Evolutionary conservation across 371 early-diverging fungal species (phyloP).

Genomic region (Gilbertella persicaria): DNA sequence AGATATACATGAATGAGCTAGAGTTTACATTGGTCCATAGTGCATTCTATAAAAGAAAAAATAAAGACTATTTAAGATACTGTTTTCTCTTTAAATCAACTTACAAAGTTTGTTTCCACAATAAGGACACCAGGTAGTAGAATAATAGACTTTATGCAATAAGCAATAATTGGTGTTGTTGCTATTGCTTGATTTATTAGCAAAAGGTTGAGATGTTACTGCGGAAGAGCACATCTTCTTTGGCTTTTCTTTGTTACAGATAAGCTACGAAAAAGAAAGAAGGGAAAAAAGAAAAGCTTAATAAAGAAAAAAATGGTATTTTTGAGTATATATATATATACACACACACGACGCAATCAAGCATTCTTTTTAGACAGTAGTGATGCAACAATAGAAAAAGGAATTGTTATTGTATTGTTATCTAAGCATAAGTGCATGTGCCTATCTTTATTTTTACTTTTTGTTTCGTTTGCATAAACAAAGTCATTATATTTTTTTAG

Average conservation of each 20-base stretch:
- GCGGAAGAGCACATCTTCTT: background rate
- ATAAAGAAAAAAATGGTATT: background rate
- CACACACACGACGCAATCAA: background rate
- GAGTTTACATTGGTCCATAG: too few species aligned
- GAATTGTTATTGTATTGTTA: too few species aligned
- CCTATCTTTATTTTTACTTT: too few species aligned
- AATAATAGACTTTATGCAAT: constrained; percentile 20
- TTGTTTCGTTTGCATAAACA: too few species aligned
- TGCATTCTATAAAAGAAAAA: too few species aligned
- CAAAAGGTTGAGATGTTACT: background rate
- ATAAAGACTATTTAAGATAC: background rate
- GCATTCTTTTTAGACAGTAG: background rate
- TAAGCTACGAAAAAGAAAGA: background rate
- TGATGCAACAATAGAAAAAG: too few species aligned
- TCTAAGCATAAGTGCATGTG: too few species aligned
- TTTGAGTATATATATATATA: too few species aligned
- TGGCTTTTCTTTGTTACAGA: background rate
- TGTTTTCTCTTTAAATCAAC: background rate
- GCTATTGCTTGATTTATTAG: background rate
- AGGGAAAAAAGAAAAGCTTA: background rate
- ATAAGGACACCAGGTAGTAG: constrained; percentile 24
- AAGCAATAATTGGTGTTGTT: constrained; percentile 14
- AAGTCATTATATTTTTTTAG: too few species aligned
- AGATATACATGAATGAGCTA: background rate
- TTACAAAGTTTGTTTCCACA: constrained; percentile 19